These are phyloP conservation scores for Plectranthus barbatus DNA, from an alignment of 257 asterid genomes.

Conservation along the genomic window DNA sequence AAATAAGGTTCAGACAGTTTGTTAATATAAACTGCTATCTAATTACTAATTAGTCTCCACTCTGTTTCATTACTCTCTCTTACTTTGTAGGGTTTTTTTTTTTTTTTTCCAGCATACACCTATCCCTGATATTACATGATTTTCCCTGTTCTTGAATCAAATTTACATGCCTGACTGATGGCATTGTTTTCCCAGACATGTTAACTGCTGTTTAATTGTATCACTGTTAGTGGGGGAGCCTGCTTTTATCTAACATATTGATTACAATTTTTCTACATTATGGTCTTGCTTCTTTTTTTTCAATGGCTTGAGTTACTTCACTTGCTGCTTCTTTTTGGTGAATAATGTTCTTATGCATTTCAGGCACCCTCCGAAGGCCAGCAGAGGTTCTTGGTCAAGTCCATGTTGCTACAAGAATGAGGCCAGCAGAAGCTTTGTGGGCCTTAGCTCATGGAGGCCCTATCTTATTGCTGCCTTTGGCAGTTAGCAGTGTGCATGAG, in stretches of 20 bases:
- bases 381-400: slow-evolving; percentile 99
- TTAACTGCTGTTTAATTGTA: slow-evolving; percentile 7
- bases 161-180: not conserved
- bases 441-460: slow-evolving; percentile 98
- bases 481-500: slow-evolving; percentile 73
- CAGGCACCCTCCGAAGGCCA: slow-evolving; percentile 87
- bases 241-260: no score
- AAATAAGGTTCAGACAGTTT: not conserved
- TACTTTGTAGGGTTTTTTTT: no score
- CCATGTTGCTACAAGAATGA: slow-evolving; percentile 88
- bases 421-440: slow-evolving; percentile 94
- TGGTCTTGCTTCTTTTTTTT: slow-evolving; percentile 6
- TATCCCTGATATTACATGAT: not conserved
- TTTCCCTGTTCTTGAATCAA: slow-evolving; percentile 11
- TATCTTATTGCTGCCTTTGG: slow-evolving; percentile 81
- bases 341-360: slow-evolving; percentile 19
- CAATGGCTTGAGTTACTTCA: slow-evolving; percentile 9
- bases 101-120: not conserved
- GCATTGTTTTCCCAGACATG: slow-evolving; percentile 13
- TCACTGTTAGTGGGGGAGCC: not conserved
- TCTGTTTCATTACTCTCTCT: not conserved
- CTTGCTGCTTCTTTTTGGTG: slow-evolving; percentile 13
- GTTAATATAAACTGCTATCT: no score
- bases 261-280: not conserved
- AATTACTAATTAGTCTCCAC: not conserved